These are phyloP conservation scores for Solanum neorickii DNA, from an alignment of 257 asterid species.

Conservation along the genomic window DNA sequence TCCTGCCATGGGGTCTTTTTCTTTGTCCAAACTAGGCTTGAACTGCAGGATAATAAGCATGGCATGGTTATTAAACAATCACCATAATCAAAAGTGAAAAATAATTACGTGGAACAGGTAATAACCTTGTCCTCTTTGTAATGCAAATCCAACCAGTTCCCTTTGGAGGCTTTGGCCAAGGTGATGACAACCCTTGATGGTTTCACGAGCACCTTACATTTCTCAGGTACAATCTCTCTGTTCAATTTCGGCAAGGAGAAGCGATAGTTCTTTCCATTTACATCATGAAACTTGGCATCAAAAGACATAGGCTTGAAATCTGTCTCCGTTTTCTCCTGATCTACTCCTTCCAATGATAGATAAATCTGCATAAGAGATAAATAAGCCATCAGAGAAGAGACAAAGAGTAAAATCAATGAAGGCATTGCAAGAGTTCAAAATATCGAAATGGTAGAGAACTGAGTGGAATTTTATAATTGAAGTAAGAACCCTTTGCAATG, in stretches of 20 bases:
- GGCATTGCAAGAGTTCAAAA: not conserved
- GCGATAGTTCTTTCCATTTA: slow-evolving; percentile 75
- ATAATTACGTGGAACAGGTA: not conserved
- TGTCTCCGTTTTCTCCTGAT: slow-evolving; percentile 56
- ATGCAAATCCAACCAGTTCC: slow-evolving; percentile 82
- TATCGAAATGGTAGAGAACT: not conserved
- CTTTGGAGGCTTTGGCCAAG: slow-evolving; percentile 56
- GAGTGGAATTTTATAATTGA: not conserved
- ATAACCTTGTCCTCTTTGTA: slow-evolving; percentile 82
- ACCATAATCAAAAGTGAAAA: not conserved
- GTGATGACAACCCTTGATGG: slow-evolving; percentile 60
- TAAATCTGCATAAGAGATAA: slow-evolving; percentile 36
- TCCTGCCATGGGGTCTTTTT: slow-evolving; percentile 84
- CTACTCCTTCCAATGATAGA: slow-evolving; percentile 71
- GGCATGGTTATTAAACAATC: not conserved
- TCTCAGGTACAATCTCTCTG: slow-evolving; percentile 69
- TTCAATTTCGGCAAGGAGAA: slow-evolving; percentile 71
- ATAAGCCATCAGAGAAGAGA: not conserved
- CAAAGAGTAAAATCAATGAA: not conserved
- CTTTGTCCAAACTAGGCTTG: slow-evolving; percentile 57
- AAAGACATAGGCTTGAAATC: slow-evolving; percentile 60
- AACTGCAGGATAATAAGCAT: slow-evolving; percentile 22
- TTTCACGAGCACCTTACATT: slow-evolving; percentile 65
- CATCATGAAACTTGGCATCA: slow-evolving; percentile 64
- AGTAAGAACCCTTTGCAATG: not conserved